A percentile compares a stretch with the other conserved stretches of the same genome.
These are phyloP conservation scores for Trichomonas vaginalis DNA, from an alignment of 208 protist species.

Conservation along the genomic window DNA sequence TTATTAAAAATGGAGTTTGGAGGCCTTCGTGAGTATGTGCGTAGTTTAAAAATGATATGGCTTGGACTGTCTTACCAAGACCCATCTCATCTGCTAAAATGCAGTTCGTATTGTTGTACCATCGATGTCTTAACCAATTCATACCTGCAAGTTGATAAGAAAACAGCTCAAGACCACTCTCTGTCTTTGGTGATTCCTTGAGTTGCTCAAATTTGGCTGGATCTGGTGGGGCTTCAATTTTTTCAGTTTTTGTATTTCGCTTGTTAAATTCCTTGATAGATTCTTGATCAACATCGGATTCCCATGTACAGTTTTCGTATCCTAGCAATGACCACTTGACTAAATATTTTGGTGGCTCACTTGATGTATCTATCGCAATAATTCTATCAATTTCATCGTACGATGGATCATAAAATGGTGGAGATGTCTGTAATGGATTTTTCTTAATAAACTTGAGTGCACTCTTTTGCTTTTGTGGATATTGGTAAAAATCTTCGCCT, in stretches of 20 bases:
- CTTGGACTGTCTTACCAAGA: conserved; percentile 33
- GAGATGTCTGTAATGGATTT: neutral
- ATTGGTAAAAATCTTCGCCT: neutral
- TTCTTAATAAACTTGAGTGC: neutral
- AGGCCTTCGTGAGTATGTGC: neutral
- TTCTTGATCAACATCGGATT: conserved; percentile 21
- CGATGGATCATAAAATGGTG: neutral
- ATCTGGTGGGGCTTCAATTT: too few relatives aligned
- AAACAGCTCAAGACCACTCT: conserved; percentile 23
- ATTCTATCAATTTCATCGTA: neutral
- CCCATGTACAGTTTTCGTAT: conserved; percentile 49
- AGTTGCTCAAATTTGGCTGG: neutral
- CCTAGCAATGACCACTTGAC: conserved; percentile 44
- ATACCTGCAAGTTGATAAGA: conserved; percentile 39
- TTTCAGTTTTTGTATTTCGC: neutral
- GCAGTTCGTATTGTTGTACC: conserved; percentile 27
- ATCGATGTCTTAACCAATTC: conserved; percentile 38
- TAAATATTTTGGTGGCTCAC: conserved; percentile 30
- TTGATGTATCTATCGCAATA: neutral
- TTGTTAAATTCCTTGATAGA: neutral
- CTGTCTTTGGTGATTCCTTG: neutral
- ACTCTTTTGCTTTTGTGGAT: neutral
- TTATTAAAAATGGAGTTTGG: conserved; percentile 49
- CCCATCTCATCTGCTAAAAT: conserved; percentile 43
- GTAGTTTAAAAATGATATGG: neutral